Percentiles rank a stretch among this genome's conserved stretches.
phyloP scores from a whole-genome alignment of 2,329 filamentous ascomycete species.

The Tolypocladium endophyticum region DNA sequence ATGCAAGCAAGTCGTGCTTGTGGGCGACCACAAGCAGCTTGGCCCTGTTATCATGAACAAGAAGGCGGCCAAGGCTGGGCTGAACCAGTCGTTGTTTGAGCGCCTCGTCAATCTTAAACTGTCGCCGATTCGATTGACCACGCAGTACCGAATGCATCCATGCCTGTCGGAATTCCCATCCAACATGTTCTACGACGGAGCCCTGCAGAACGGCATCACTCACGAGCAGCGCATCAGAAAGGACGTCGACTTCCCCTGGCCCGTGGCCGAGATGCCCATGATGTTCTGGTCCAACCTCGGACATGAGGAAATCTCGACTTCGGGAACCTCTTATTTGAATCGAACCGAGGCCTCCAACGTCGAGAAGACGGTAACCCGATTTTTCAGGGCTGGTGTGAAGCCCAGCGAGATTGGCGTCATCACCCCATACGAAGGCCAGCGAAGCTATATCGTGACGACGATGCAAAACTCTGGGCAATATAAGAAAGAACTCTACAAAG shows the following conservation, averaged over 20 bases:
- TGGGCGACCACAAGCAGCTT: conserved; percentile 95
- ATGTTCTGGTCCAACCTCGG: conserved; percentile 99
- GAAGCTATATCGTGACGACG: conserved; percentile 97
- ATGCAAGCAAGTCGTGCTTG: conserved; percentile 97
- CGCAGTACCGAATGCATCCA: conserved; percentile 98
- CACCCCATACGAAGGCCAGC: conserved; percentile 95
- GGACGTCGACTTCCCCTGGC: conserved; percentile 98
- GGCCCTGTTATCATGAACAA: conserved; percentile 99
- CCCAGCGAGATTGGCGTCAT: conserved; percentile 93
- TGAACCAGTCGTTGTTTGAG: conserved; percentile 98
- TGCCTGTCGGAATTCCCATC: conserved; percentile 95
- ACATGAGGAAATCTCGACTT: conserved; percentile 95
- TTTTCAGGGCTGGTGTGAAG: conserved; percentile 98
- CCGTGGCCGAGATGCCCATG: conserved; percentile 88
- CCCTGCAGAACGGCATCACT: conserved; percentile 91
- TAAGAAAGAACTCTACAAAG: conserved; percentile 98
- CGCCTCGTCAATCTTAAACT: conserved; percentile 86
- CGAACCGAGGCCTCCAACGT: conserved; percentile 95
- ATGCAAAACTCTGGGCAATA: conserved; percentile 97
- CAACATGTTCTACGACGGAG: conserved; percentile 99
- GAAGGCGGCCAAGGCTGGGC: conserved; percentile 92
- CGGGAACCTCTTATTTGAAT: conserved; percentile 95
- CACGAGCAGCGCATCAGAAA: conserved; percentile 77
- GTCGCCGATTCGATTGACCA: conserved; percentile 84
- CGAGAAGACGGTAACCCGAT: conserved; percentile 95